These are phyloP conservation scores for Penicillium brasilianum DNA, from an alignment of 2,329 filamentous ascomycete genomes.

Conservation along the genomic window DNA sequence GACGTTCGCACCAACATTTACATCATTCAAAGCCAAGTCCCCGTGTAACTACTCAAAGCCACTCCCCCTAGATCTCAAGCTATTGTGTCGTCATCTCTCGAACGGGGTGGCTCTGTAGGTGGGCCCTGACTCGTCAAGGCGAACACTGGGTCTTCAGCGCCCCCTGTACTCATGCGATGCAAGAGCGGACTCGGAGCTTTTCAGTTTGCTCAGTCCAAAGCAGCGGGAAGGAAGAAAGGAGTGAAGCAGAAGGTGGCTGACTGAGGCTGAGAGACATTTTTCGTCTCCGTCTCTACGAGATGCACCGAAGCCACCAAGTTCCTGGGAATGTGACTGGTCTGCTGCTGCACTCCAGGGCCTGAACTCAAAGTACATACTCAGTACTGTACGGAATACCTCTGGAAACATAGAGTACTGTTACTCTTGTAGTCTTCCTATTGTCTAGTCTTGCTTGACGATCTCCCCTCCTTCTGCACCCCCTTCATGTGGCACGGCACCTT, in stretches of 20 bases:
- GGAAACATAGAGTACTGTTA: too few species aligned
- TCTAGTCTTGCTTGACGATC: not conserved
- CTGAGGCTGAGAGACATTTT: constrained; percentile 18
- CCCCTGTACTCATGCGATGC: constrained; percentile 1
- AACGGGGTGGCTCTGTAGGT: not conserved
- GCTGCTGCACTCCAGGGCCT: not conserved
- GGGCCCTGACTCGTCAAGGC: constrained; percentile 14
- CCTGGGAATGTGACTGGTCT: constrained; percentile 27
- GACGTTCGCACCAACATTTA: constrained; percentile 1
- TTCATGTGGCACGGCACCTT: constrained; percentile 23
- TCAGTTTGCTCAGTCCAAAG: constrained; percentile 17
- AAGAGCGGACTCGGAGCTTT: constrained; percentile 21
- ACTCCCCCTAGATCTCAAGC: constrained; percentile 4
- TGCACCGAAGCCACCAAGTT: not conserved
- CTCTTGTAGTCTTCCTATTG: too few species aligned
- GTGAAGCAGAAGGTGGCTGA: constrained; percentile 2
- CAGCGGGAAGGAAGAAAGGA: not conserved
- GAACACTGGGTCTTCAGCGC: not conserved
- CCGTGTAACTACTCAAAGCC: constrained; percentile 1
- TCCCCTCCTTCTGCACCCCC: not conserved
- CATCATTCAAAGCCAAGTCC: not conserved
- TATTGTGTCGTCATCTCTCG: constrained; percentile 12
- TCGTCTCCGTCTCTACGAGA: not conserved
- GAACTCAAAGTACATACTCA: not conserved
- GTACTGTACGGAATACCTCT: too few species aligned